Conservation (phyloP, 2,329 filamentous ascomycete genomes). For the Hortaea werneckii region DNA sequence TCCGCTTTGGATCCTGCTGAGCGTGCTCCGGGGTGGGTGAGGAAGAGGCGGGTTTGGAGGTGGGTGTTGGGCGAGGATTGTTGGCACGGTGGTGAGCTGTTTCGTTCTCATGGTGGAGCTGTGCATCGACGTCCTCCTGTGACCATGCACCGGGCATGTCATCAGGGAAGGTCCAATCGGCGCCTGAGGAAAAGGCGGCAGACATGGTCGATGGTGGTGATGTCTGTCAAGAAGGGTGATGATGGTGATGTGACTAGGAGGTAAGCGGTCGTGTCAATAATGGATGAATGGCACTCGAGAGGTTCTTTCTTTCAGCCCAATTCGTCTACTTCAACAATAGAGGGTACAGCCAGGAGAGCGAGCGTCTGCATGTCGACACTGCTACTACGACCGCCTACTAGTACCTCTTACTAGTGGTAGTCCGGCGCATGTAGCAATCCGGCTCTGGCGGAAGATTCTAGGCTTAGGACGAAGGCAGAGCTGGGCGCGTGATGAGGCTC, state of each 20-base stretch:
- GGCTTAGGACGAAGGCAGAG: too few relatives aligned
- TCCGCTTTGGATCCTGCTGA: background rate
- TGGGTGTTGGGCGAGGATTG: background rate
- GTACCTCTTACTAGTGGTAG: too few relatives aligned
- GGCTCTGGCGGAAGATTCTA: too few relatives aligned
- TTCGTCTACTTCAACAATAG: too few relatives aligned
- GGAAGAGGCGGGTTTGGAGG: background rate
- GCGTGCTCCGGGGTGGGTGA: conserved; percentile 4
- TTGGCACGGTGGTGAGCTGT: background rate
- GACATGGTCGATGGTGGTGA: background rate
- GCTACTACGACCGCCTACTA: too few relatives aligned
- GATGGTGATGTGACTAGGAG: background rate
- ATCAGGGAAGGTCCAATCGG: conserved; percentile 39
- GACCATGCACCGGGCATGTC: conserved; percentile 29
- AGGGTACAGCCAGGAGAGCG: too few relatives aligned
- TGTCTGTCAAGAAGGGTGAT: background rate
- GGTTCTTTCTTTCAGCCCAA: too few relatives aligned
- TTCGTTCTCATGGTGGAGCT: conserved; percentile 6
- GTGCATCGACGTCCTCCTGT: conserved; percentile 9
- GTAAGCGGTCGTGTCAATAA: too few relatives aligned
- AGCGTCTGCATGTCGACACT: too few relatives aligned
- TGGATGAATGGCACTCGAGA: too few relatives aligned
- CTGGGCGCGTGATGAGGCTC: too few relatives aligned
- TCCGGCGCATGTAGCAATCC: too few relatives aligned
- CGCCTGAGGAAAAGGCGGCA: conserved; percentile 27